A percentile compares a stretch with the other conserved stretches of the same genome.
phyloP scores from a whole-genome alignment of 2,329 filamentous ascomycete species.

The Colletotrichum zoysiae region DNA sequence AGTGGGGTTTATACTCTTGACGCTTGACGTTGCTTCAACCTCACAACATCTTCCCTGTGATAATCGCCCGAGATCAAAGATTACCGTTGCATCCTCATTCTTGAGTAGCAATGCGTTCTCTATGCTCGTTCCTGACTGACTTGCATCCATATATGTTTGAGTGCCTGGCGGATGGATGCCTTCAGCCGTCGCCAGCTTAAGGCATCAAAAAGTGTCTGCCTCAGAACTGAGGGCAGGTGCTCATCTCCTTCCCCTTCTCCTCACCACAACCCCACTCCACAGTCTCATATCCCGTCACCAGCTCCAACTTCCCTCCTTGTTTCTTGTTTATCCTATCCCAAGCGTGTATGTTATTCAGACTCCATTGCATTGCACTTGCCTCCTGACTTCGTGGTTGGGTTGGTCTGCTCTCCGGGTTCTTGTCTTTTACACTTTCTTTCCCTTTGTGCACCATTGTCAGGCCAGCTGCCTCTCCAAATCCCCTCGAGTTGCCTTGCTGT shows the following conservation, averaged over 20 bases:
- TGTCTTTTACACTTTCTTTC: neutral
- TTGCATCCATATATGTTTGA: neutral
- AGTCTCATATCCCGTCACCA: constrained; percentile 13
- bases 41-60: constrained; percentile 4
- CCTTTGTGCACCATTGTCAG: neutral
- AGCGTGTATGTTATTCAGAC: neutral
- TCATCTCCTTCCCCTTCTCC: constrained; percentile 18
- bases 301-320: neutral
- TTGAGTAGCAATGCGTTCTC: neutral
- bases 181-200: constrained; percentile 3
- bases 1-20: neutral
- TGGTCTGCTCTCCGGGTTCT: neutral
- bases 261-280: constrained; percentile 17
- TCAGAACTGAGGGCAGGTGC: constrained; percentile 21
- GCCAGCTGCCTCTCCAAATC: neutral
- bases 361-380: too few species aligned
- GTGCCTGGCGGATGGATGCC: constrained; percentile 19
- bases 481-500: neutral
- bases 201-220: constrained; percentile 37
- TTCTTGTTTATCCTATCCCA: neutral
- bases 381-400: neutral
- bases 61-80: neutral
- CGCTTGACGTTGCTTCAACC: constrained; percentile 1
- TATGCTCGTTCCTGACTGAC: neutral
- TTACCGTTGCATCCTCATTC: neutral